Base-by-base conservation (phyloP, 192 early-diverging fungal genomes). In the Entomortierella beljakovae region DNA sequence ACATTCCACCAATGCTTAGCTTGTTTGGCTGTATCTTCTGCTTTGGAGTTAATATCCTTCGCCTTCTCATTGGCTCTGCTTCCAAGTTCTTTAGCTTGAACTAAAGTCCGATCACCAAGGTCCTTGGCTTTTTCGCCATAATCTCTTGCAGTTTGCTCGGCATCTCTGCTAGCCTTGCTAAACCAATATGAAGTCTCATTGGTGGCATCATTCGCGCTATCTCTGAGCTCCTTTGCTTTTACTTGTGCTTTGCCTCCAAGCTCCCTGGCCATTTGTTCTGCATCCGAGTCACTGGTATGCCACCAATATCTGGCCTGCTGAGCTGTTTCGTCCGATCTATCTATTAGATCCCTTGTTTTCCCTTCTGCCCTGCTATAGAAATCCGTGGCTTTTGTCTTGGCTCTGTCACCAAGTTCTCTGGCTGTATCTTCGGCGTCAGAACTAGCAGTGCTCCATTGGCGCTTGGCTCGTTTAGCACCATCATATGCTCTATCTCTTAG, bases 221-320 rank as follows among this genome's bases (percentile, higher is more conserved):
- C 22, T 62, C 58, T 1, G 62, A 37, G 10, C 53, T 32, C 1
- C 32, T 51, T 9, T 40, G 32, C 13, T 63, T 49, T 61, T 61
- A 64, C 70, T 61, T 64, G 18, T 64, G 61, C 50, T 64, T 72
- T 18, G 49, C 62, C n/a, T 65, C 56, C 57, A 28, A 65, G 34
- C 43, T 67, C 54, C 25, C 57, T 67, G 3, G 53, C 53, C n/a
- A 43, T 46, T 16, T 67, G 40, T 20, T 67, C 55, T 10, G 55
- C 65, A 2, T 67, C 65, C 0, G 53, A 49, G 31, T 29, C 25
- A 26, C 57, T 56, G 6, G 22, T 29, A 46, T 51, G 29, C 67
- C 56, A 69, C 67, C 67, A 69, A 29, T 60, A 46, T 54, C 57
- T 57, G 23, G 65, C 33, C 10, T 68, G 56, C 18, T 68, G 37